Evolutionary conservation across 352 stramenopile genomes (phyloP).

Genomic region (Phytophthora cajani): DNA sequence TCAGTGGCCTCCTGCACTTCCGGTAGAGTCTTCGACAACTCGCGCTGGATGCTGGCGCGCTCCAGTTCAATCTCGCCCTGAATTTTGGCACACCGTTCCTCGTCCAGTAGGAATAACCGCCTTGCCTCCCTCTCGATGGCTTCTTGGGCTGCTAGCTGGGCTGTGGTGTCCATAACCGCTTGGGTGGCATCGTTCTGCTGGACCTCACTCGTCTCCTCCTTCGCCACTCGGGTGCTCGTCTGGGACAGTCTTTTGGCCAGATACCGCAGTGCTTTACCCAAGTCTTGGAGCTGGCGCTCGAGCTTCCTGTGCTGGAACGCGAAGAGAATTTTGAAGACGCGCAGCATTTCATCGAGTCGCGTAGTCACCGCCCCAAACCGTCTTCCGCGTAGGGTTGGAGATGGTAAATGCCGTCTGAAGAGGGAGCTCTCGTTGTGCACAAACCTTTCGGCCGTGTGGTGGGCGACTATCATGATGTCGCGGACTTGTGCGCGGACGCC

Average conservation of each 20-base stretch:
- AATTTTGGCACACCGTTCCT: conserved; percentile 58
- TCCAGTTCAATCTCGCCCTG: conserved; percentile 68
- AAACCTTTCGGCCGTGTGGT: conserved; percentile 27
- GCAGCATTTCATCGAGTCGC: conserved; percentile 56
- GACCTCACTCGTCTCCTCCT: conserved; percentile 45
- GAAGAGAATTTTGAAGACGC: conserved; percentile 51
- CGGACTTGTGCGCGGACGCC: conserved; percentile 15
- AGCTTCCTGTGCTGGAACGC: conserved; percentile 53
- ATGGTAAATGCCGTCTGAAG: background rate
- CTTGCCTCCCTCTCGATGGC: conserved; percentile 48
- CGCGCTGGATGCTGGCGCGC: conserved; percentile 54
- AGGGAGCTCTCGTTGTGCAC: background rate
- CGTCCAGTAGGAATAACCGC: conserved; percentile 61
- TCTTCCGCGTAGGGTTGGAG: conserved; percentile 18
- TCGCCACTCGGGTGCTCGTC: conserved; percentile 36
- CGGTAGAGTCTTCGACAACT: conserved; percentile 67
- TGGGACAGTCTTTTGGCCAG: conserved; percentile 39
- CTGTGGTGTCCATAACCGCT: conserved; percentile 37
- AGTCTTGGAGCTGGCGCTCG: conserved; percentile 8
- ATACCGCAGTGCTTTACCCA: conserved; percentile 27
- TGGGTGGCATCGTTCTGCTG: conserved; percentile 42
- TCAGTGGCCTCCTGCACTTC: conserved; percentile 64
- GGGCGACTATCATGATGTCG: conserved; percentile 28
- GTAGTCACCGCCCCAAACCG: conserved; percentile 40
- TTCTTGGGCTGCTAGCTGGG: conserved; percentile 43